Evolutionary conservation across 139 green algal species (phyloP), one percentile per base, ranked within the genome.

Genomic region (Coccomyxa sp.): DNA sequence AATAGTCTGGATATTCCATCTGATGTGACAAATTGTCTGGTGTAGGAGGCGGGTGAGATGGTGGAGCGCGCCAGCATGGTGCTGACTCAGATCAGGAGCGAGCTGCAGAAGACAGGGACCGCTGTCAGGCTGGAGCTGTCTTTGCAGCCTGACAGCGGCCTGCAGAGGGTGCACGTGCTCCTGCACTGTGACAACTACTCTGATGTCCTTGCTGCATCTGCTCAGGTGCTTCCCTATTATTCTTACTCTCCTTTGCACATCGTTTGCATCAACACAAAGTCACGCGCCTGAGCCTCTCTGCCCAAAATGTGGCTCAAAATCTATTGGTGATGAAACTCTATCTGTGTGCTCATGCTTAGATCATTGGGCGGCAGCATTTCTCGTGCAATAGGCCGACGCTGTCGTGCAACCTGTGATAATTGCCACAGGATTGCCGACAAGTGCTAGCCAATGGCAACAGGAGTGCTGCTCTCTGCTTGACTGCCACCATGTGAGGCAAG

Each of bases 31-130:
- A 4, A 5, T n/a, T 58, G 27, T 54, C 55, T 50, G 0, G 22
- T 83, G 68, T 72, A 83, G 38, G 84, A 86, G 72, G 76, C 80
- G 8, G 76, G 75, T 8, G 84, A 82, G 24, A 68, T 55, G 16
- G 55, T 86, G 40, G 76, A 76, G 4, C 73, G 68, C n/a, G 71
- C 69, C 2, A 34, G 36, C 5, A n/a, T 38, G 0, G 75, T 36
- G 24, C 18, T 84, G 70, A 41, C 50, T 6, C 14, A 50, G 14
- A 50, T 80, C 35, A 68, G 33, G 12, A 16, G 31, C 27, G 81
- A 86, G 74, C 78, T 86, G 50, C 29, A 75, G 38, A 16, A 27
- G 14, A 73, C 58, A 12, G 18, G 68, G 9, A 18, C 44, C 27
- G 41, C 27, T 10, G 79, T 80, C 1, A 55, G 50, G 39, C 58